Conservation (phyloP, 2,329 filamentous ascomycete genomes). For the Orbilia javanica region DNA sequence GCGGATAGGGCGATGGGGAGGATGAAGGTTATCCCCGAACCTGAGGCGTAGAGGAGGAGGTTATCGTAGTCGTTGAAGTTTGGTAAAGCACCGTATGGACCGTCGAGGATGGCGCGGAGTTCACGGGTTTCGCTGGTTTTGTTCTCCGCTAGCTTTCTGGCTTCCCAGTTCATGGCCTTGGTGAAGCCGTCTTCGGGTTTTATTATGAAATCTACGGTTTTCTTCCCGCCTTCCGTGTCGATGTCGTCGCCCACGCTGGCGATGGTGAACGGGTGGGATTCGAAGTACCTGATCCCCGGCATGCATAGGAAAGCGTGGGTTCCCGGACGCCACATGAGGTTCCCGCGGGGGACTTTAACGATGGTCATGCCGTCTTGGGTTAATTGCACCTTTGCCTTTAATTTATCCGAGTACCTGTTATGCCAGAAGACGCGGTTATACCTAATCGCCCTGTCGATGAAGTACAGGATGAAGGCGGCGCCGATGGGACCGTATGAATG, state of each 20-base stretch:
- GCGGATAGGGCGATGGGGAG: conserved; percentile 55
- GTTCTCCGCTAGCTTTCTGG: conserved; percentile 31
- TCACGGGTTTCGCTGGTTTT: conserved; percentile 36
- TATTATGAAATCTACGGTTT: conserved; percentile 57
- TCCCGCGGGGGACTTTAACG: conserved; percentile 53
- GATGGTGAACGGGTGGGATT: conserved; percentile 55
- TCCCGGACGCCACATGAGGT: conserved; percentile 54
- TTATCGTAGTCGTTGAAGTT: conserved; percentile 58
- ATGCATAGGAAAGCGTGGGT: conserved; percentile 56
- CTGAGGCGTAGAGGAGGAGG: conserved; percentile 53
- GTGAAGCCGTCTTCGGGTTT: conserved; percentile 58
- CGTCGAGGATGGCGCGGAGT: conserved; percentile 53
- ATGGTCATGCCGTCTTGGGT: conserved; percentile 57
- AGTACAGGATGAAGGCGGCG: conserved; percentile 42
- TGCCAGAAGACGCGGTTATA: conserved; percentile 58
- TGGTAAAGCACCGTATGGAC: conserved; percentile 54
- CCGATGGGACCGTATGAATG: conserved; percentile 54
- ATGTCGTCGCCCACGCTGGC: conserved; percentile 56
- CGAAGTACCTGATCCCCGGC: conserved; percentile 54
- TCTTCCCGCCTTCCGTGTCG: conserved; percentile 58
- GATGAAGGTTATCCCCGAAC: conserved; percentile 56
- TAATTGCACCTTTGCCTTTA: conserved; percentile 54
- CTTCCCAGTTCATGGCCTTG: conserved; percentile 50
- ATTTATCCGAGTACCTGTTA: conserved; percentile 51
- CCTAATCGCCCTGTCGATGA: conserved; percentile 45